These are phyloP conservation scores for Flaveria floridana DNA, from an alignment of 140 eudicot genomes.

Conservation along the genomic window DNA sequence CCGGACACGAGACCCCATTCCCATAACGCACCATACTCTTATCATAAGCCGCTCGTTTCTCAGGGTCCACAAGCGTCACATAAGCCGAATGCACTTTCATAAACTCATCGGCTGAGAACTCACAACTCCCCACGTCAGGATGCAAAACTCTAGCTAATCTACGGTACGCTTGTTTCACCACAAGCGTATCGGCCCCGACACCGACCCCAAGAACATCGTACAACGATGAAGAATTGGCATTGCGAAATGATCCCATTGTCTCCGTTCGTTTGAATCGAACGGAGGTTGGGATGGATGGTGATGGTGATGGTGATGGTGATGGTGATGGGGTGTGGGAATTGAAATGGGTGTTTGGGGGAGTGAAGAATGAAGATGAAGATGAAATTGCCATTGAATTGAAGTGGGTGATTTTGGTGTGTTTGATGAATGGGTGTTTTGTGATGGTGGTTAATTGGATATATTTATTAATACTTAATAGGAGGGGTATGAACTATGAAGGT, in stretches of 20 bases:
- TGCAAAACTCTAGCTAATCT: constrained; percentile 58
- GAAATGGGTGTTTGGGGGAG: constrained; percentile 17
- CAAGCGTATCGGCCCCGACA: constrained; percentile 44
- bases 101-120: constrained; percentile 51
- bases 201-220: constrained; percentile 62
- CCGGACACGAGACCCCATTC: constrained; percentile 12
- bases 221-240: constrained; percentile 34
- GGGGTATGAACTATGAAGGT: neutral
- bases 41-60: constrained; percentile 62
- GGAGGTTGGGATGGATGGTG: constrained; percentile 8
- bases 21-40: constrained; percentile 31
- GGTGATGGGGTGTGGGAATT: neutral
- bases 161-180: constrained; percentile 64
- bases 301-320: constrained; percentile 13
- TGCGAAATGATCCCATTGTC: neutral
- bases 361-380: constrained; percentile 16
- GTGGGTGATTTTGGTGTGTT: neutral
- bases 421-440: neutral
- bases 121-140: constrained; percentile 54
- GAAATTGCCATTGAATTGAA: constrained; percentile 17
- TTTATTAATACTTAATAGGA: no score
- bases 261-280: constrained; percentile 18
- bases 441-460: neutral
- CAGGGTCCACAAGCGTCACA: constrained; percentile 54
- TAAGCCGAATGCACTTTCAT: constrained; percentile 59